These are phyloP conservation scores for Amaranthus palmeri DNA, from an alignment of 148 eudicot species.

Conservation along the genomic window DNA sequence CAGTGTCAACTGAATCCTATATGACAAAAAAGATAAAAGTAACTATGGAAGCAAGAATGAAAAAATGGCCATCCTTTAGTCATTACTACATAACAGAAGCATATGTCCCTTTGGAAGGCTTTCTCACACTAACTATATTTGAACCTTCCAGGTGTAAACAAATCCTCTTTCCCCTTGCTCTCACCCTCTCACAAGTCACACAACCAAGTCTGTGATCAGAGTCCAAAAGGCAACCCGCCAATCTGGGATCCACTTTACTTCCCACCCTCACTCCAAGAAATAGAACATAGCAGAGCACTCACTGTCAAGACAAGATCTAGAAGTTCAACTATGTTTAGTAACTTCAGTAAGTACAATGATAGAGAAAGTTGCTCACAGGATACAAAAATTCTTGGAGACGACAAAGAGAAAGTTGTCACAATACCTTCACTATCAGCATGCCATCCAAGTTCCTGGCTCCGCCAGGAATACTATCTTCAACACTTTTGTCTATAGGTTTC, in stretches of 20 bases:
- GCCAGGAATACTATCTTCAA: conserved; percentile 88
- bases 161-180: no score
- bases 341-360: not conserved
- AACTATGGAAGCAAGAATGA: no score
- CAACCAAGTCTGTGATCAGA: no score
- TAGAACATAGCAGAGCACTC: not conserved
- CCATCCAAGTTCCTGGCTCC: conserved; percentile 98
- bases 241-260: not conserved
- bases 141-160: no score
- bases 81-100: not conserved
- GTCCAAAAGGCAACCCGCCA: no score
- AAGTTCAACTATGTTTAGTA: no score
- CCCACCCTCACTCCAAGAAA: not conserved
- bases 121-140: no score
- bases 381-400: not conserved
- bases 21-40: no score
- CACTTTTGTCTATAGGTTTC: conserved; percentile 72
- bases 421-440: conserved; percentile 89
- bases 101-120: no score
- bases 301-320: not conserved
- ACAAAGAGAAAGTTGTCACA: conserved; percentile 1
- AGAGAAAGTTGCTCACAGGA: not conserved
- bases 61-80: not conserved
- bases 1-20: not conserved
- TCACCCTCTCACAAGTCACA: no score